Evolutionary conservation across 306 rosid genomes (phyloP).

Genomic region (Pyrus pyrifolia): DNA sequence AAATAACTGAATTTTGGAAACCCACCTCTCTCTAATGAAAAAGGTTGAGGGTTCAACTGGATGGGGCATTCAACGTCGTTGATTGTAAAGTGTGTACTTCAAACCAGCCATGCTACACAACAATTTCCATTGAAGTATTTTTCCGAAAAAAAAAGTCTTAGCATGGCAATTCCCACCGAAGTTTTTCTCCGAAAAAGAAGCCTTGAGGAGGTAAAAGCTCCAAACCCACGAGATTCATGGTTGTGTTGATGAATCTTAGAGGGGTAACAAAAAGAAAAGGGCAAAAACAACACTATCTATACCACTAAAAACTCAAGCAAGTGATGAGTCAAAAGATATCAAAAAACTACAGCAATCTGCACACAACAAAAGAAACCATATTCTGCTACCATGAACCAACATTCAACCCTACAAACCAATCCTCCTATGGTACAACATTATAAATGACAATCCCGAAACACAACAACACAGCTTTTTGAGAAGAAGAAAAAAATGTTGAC

Average conservation of each 20-base stretch:
- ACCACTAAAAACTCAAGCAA: background rate
- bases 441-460: background rate
- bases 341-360: background rate
- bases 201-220: background rate
- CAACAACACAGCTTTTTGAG: background rate
- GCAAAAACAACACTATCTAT: background rate
- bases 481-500: conserved; percentile 8
- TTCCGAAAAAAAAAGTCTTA: background rate
- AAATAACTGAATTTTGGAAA: no score
- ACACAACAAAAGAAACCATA: background rate
- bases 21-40: no score
- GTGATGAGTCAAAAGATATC: background rate
- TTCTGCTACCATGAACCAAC: background rate
- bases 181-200: background rate
- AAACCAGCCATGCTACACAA: background rate
- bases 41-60: background rate
- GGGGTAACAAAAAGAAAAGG: background rate
- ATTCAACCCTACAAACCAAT: conserved; percentile 5
- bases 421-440: background rate
- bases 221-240: background rate
- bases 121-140: background rate
- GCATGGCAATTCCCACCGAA: background rate
- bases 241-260: background rate
- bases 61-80: background rate
- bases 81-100: background rate